Evolutionary conservation across 768 basidiomycete genomes (phyloP), one percentile per base, ranked within the genome.

Genomic region (Hydnomerulius pinastri): DNA sequence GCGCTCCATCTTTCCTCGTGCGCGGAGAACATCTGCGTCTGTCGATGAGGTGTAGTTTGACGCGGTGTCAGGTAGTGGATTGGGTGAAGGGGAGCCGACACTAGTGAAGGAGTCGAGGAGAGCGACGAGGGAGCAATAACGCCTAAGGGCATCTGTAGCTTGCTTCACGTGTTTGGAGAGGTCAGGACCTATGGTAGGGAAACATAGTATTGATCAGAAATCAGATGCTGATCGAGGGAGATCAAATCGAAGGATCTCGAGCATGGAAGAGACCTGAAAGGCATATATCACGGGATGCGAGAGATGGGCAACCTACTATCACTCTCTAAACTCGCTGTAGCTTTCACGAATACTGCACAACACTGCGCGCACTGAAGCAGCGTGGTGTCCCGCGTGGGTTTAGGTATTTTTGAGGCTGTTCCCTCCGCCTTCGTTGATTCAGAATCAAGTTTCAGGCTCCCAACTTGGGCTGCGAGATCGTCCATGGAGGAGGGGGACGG

Each of bases 1-100:
- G 21, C 85, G 76, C 43, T 81, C 78, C 12, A 85, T 67, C 63
- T 87, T 89, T 18, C 71, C 74, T 17, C 68, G 68, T 27, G 73
- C 67, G 2, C 77, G 74, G 42, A 58, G 25, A 13, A 57, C 45
- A 18, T 65, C 55, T 61, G 32, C 7, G 54, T 59, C 47, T 4
- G 17, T 6, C 6, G 21, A 11, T 23, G 41, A 29, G 28, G 41
- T 8, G 13, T 7, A 6, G 24, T 49, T 18, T 11, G 44, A 27
- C 1, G 9, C 17, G 2, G 33, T 21, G 1, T 21, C 15, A 18
- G 43, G 30, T 21, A 6, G 15, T 20, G 35, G 15, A n/a, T n/a
- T n/a, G n/a, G n/a, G n/a, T n/a, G 45, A 13, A 1, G 6, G 33
- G 12, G 32, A 24, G 35, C 25, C 37, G 37, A n/a, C n/a, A n/a